Percentiles rank a stretch among this genome's conserved stretches.
Conservation (phyloP, 1,284 basidiomycete genomes). For the Peniophora sp. region DNA sequence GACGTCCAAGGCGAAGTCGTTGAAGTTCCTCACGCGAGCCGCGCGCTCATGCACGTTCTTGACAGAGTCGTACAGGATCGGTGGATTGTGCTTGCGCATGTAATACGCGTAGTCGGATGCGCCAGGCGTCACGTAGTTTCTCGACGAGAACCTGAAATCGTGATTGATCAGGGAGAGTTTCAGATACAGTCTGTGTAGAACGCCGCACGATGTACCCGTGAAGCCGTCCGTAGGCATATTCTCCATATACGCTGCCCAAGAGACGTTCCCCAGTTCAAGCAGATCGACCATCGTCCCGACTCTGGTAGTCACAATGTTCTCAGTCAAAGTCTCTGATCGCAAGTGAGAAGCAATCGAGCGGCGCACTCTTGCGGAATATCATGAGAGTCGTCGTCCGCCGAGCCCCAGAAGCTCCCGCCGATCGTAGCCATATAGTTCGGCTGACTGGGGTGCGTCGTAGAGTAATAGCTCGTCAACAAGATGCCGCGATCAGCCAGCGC, state of each 20-base stretch:
- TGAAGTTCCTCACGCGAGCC: conserved; percentile 55
- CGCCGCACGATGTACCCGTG: neutral
- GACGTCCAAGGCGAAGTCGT: conserved; percentile 50
- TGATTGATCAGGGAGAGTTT: neutral
- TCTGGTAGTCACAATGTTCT: no score
- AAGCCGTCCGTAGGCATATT: neutral
- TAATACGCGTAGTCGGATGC: conserved; percentile 39
- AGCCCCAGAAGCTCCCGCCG: neutral
- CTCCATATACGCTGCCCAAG: neutral
- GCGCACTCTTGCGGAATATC: neutral
- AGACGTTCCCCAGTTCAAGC: neutral
- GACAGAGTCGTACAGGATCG: conserved; percentile 45
- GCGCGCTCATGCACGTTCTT: conserved; percentile 32
- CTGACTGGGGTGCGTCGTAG: neutral
- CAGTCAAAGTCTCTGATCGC: neutral
- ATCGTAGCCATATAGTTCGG: neutral
- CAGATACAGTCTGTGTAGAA: neutral
- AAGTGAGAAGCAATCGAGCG: neutral
- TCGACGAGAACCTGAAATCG: neutral
- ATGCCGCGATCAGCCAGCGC: neutral
- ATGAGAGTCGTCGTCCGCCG: neutral
- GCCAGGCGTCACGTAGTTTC: conserved; percentile 26
- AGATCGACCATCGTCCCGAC: neutral
- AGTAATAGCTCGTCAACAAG: neutral
- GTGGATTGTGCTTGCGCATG: conserved; percentile 56